Base-by-base conservation (phyloP, 352 stramenopile genomes). In the Pilasporangium apinafurcum region DNA sequence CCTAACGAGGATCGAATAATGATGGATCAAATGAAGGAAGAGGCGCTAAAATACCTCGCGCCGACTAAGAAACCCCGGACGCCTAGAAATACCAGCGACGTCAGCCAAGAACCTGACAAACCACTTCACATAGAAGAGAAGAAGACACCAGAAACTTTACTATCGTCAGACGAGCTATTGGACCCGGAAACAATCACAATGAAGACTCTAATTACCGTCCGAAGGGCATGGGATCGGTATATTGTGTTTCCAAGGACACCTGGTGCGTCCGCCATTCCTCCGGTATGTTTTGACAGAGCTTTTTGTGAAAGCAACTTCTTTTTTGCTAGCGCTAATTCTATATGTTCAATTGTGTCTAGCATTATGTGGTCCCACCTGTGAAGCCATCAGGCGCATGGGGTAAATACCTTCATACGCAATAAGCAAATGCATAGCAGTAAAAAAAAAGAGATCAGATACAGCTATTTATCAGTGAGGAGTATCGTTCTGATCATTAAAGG, bases 161-260 rank as follows among this genome's bases (percentile, higher is more conserved):
- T 34, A 37, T 25, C 14, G n/a, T 10, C 25, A 33, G 5, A 25
- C 21, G 33, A 26, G 12, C 36, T 72, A 4, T 33, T 40, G 2
- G 62, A 68, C 22, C 58, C 62, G 1, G 63, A 63, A 16, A 45
- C 50, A 8, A 27, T 59, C n/a, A 51, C 62, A 25, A 68, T 73
- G 58, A 41, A 64, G 31, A 59, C 47, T 10, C 51, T 73, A 17
- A 51, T 68, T 2, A 9, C 26, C 1, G n/a, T 68, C 2, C 31
- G 62, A 16, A 35, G 47, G 4, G 22, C 30, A 13, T 72, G 62
- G 62, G 62, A 72, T 16, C 30, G 24, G 8, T 63, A 51, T 21
- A 33, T 73, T 5, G 46, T 44, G 2, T 37, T 47, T 8, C 47
- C 51, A 10, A 27, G 3, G 8, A 48, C 52, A 3, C 20, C 53